phyloP scores from a whole-genome alignment of 352 stramenopile genomes.

The Phytophthora melonis region DNA sequence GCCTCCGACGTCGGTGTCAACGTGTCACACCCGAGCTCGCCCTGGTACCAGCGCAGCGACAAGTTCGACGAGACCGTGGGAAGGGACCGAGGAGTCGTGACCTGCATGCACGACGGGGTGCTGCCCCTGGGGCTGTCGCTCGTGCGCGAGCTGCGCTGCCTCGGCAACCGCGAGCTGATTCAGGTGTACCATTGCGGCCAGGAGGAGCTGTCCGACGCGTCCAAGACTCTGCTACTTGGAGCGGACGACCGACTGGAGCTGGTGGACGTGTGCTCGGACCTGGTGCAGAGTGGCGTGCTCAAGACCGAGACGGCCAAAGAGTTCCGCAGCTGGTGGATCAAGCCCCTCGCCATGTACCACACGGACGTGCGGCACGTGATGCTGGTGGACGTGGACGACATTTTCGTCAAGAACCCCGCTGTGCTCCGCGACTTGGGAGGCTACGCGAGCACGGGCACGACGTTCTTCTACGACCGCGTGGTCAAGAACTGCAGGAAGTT shows the following conservation, averaged over 20 bases:
- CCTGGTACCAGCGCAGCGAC: slow-evolving; percentile 32
- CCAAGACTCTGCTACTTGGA: slow-evolving; percentile 19
- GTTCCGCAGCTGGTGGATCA: slow-evolving; percentile 55
- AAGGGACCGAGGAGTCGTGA: slow-evolving; percentile 43
- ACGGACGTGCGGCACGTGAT: slow-evolving; percentile 37
- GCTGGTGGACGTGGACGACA: slow-evolving; percentile 36
- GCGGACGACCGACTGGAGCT: slow-evolving; percentile 38
- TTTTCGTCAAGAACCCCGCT: slow-evolving; percentile 54
- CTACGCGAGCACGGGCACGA: slow-evolving; percentile 48
- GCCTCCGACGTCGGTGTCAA: slow-evolving; percentile 13
- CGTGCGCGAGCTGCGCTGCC: slow-evolving; percentile 49
- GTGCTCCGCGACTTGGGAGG: slow-evolving; percentile 42
- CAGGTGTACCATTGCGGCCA: slow-evolving; percentile 53
- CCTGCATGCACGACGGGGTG: slow-evolving; percentile 44
- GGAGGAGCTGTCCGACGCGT: slow-evolving; percentile 42
- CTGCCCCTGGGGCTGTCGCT: slow-evolving; percentile 49
- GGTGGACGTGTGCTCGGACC: slow-evolving; percentile 48
- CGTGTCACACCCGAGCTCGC: slow-evolving; percentile 22
- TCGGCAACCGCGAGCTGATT: slow-evolving; percentile 47
- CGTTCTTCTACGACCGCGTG: slow-evolving; percentile 60
- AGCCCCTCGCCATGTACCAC: slow-evolving; percentile 40
- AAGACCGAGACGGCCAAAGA: slow-evolving; percentile 8
- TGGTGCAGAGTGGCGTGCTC: slow-evolving; percentile 32
- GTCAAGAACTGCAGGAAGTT: slow-evolving; percentile 56
- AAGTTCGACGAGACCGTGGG: slow-evolving; percentile 39